These are phyloP conservation scores for Linnemannia exigua DNA, from an alignment of 192 early-diverging fungal genomes.

Conservation along the genomic window DNA sequence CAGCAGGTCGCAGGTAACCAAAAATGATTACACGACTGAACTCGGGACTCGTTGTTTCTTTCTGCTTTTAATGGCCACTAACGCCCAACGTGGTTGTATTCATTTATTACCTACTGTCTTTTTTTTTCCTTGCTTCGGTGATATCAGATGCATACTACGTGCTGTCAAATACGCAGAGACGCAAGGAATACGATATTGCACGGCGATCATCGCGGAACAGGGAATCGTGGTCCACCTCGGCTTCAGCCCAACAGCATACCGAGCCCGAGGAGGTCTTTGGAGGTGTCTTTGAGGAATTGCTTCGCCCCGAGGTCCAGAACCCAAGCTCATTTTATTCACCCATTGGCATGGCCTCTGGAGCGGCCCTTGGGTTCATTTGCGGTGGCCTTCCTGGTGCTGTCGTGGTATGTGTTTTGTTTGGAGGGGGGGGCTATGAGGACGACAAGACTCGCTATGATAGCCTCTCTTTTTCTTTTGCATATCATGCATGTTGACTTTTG, in stretches of 20 bases:
- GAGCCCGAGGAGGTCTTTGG: constrained; percentile 80
- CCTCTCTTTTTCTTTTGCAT: background rate
- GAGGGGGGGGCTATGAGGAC: too few species aligned
- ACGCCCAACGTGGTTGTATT: too few species aligned
- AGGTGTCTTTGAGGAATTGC: constrained; percentile 86
- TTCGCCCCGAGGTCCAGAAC: constrained; percentile 76
- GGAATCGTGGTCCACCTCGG: background rate
- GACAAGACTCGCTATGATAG: background rate
- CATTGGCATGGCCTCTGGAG: constrained; percentile 78
- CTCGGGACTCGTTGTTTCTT: too few species aligned
- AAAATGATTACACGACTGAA: too few species aligned
- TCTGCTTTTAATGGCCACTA: too few species aligned
- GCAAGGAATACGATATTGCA: constrained; percentile 66
- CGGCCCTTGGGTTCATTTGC: constrained; percentile 79
- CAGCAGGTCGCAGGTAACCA: constrained; percentile 72
- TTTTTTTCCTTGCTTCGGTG: background rate
- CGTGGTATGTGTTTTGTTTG: constrained; percentile 20
- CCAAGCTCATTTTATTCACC: constrained; percentile 75
- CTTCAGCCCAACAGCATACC: constrained; percentile 41
- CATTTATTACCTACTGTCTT: background rate
- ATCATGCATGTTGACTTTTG: background rate
- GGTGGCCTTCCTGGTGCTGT: constrained; percentile 76
- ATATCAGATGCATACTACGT: constrained; percentile 80
- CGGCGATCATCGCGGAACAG: constrained; percentile 22
- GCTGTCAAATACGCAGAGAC: constrained; percentile 65